These are phyloP conservation scores for Neoboletus brunneissimus DNA, from an alignment of 768 basidiomycete species.

Conservation along the genomic window DNA sequence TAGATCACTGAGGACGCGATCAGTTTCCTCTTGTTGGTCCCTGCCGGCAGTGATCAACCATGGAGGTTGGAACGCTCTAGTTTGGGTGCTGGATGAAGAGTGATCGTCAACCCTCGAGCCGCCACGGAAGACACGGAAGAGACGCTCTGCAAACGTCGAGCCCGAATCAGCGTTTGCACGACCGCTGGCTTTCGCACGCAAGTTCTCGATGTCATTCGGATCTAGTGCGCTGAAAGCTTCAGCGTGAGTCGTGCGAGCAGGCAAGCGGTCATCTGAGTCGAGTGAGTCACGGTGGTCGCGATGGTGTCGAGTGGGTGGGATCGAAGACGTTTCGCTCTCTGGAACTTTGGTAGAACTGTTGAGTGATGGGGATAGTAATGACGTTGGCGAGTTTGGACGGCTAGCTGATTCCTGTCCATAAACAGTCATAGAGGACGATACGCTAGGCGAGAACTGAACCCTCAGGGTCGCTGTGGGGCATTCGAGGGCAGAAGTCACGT, in stretches of 20 bases:
- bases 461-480: constrained; percentile 6
- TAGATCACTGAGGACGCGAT: constrained; percentile 65
- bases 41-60: constrained; percentile 70
- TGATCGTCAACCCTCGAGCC: constrained; percentile 22
- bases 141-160: constrained; percentile 20
- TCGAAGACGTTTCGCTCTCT: constrained; percentile 11
- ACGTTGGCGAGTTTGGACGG: constrained; percentile 24
- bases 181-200: constrained; percentile 33
- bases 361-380: constrained; percentile 9
- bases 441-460: constrained; percentile 17
- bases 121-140: constrained; percentile 23
- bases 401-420: constrained; percentile 5
- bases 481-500: constrained; percentile 8
- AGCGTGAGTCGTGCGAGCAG: constrained; percentile 55
- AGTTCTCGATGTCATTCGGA: constrained; percentile 48
- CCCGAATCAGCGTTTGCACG: constrained; percentile 21
- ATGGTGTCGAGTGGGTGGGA: constrained; percentile 9
- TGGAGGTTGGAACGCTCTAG: constrained; percentile 41
- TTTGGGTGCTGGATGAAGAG: constrained; percentile 24
- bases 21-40: constrained; percentile 63
- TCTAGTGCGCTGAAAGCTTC: constrained; percentile 63
- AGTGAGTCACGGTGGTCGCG: constrained; percentile 26
- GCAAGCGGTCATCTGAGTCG: constrained; percentile 28
- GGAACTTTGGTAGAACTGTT: neutral
- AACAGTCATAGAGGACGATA: constrained; percentile 16